Conservation (phyloP, 768 basidiomycete genomes). For the Boletus subparvulus region DNA sequence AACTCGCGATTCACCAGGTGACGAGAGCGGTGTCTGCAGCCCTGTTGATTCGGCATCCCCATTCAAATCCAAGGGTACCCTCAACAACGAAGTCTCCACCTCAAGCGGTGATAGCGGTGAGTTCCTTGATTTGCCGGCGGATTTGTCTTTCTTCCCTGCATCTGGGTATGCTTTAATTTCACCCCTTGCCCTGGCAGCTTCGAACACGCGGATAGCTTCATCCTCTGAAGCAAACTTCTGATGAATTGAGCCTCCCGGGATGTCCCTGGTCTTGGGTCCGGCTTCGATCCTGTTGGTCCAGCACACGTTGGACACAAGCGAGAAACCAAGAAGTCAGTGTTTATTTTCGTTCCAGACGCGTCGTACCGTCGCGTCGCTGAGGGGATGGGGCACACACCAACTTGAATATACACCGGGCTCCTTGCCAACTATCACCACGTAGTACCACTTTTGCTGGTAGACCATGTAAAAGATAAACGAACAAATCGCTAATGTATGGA, state of each 20-base stretch:
- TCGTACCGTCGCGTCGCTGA: slow-evolving; percentile 3
- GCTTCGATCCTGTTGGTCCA: slow-evolving; percentile 44
- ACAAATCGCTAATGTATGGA: not conserved
- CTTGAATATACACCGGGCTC: slow-evolving; percentile 31
- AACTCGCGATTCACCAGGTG: not conserved
- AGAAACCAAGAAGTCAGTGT: slow-evolving; percentile 25
- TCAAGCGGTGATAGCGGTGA: slow-evolving; percentile 17
- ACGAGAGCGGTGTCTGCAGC: not conserved
- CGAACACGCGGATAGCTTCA: slow-evolving; percentile 39
- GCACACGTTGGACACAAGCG: slow-evolving; percentile 1
- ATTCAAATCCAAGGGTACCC: slow-evolving; percentile 6
- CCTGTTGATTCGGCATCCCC: not conserved
- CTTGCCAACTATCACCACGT: slow-evolving; percentile 31
- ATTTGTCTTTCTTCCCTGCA: not conserved
- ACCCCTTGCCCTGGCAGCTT: slow-evolving; percentile 29
- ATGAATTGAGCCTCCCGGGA: slow-evolving; percentile 41
- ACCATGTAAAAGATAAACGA: slow-evolving; percentile 8
- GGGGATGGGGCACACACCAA: slow-evolving; percentile 17
- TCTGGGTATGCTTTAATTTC: slow-evolving; percentile 24
- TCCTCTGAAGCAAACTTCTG: slow-evolving; percentile 44
- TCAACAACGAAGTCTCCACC: slow-evolving; percentile 17
- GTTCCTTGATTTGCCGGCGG: slow-evolving; percentile 3
- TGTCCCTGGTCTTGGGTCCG: slow-evolving; percentile 41
- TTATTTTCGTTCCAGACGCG: slow-evolving; percentile 18
- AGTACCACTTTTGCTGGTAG: slow-evolving; percentile 26